A percentile compares a stretch with the other conserved stretches of the same genome.
These are phyloP conservation scores for Vanrija sp. DNA, from an alignment of 1,284 basidiomycete genomes.

Conservation along the genomic window DNA sequence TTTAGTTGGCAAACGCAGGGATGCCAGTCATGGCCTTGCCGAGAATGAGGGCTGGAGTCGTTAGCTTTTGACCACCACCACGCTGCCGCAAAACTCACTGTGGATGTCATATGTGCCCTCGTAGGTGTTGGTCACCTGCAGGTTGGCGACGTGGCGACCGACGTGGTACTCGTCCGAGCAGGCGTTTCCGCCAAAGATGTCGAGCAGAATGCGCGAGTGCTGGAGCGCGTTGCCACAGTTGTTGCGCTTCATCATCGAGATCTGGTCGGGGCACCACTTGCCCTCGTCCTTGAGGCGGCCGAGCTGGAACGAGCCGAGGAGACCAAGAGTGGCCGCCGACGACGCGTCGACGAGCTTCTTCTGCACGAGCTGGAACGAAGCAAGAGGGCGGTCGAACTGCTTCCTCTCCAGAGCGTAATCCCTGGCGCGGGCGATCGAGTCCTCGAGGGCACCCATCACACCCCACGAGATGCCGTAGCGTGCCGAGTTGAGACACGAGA, in stretches of 20 bases:
- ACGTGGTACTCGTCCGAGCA: conserved; percentile 85
- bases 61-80: too few relatives aligned
- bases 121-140: conserved; percentile 89
- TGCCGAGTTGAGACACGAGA: conserved; percentile 87
- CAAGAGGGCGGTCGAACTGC: conserved; percentile 85
- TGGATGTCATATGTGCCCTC: conserved; percentile 59
- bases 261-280: conserved; percentile 81
- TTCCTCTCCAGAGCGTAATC: conserved; percentile 78
- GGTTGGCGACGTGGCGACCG: conserved; percentile 81
- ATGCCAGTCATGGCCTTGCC: conserved; percentile 87
- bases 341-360: conserved; percentile 94
- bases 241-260: conserved; percentile 91
- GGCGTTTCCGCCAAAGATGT: conserved; percentile 88
- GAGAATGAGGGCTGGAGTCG: conserved; percentile 57
- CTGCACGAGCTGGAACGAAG: conserved; percentile 92
- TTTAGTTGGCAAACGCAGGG: conserved; percentile 19
- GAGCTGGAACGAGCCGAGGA: conserved; percentile 72
- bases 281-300: conserved; percentile 84
- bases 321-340: conserved; percentile 76
- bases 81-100: not conserved
- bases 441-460: conserved; percentile 90
- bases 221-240: conserved; percentile 89
- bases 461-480: conserved; percentile 91
- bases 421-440: conserved; percentile 74
- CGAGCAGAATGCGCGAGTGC: conserved; percentile 72